Percentiles rank a stretch among this genome's conserved stretches.
phyloP scores from a whole-genome alignment of 768 basidiomycete species.

The Trametes villosa region DNA sequence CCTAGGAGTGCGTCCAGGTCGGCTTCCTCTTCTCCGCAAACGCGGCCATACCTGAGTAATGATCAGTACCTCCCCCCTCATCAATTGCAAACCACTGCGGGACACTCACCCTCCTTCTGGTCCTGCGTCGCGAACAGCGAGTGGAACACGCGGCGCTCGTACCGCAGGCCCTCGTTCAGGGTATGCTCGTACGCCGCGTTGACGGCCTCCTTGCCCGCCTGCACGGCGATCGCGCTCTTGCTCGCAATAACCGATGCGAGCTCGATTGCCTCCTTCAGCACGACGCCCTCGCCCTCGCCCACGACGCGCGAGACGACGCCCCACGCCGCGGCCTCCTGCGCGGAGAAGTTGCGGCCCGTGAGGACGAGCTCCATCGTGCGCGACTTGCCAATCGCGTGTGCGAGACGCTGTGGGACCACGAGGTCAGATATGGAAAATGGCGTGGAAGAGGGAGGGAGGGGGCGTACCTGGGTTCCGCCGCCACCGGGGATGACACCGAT shows the following conservation, averaged over 20 bases:
- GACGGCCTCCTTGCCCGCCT: slow-evolving; percentile 92
- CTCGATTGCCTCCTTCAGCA: slow-evolving; percentile 84
- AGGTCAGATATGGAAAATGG: not conserved
- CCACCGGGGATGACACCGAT: slow-evolving; percentile 94
- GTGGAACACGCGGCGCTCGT: slow-evolving; percentile 92
- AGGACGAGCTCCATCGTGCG: slow-evolving; percentile 93
- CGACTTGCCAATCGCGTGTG: slow-evolving; percentile 86
- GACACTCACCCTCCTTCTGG: slow-evolving; percentile 85
- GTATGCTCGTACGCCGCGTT: slow-evolving; percentile 88
- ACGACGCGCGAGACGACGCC: slow-evolving; percentile 87
- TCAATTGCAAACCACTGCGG: not conserved
- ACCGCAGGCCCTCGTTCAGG: slow-evolving; percentile 80
- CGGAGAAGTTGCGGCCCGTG: slow-evolving; percentile 82
- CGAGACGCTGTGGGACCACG: slow-evolving; percentile 61
- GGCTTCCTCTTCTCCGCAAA: slow-evolving; percentile 94
- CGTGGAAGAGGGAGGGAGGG: not conserved
- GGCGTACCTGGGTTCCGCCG: slow-evolving; percentile 70
- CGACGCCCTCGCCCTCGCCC: slow-evolving; percentile 71
- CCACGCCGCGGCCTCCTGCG: slow-evolving; percentile 84
- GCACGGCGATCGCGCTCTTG: slow-evolving; percentile 82
- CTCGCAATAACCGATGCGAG: slow-evolving; percentile 79
- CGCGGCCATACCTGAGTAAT: slow-evolving; percentile 80
- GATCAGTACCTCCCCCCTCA: slow-evolving; percentile 10
- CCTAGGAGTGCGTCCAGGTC: slow-evolving; percentile 68
- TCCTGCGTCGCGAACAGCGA: slow-evolving; percentile 90